Conservation (phyloP, 768 basidiomycete species). For the Coprinopsis marcescibilis region DNA sequence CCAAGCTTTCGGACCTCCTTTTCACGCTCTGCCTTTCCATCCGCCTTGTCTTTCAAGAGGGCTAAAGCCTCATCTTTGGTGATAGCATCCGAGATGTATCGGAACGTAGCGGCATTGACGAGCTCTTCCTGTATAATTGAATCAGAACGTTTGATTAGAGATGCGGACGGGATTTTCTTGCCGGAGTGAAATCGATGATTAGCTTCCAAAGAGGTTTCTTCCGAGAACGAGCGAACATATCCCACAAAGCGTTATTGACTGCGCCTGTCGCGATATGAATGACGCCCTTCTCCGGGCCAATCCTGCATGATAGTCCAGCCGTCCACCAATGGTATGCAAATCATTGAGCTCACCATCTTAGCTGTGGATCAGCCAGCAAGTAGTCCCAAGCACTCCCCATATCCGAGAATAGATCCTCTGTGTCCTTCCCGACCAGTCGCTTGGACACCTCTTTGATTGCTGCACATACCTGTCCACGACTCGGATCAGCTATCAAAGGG, state of each 20-base stretch:
- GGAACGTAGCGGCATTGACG: constrained; percentile 69
- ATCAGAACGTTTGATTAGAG: background rate
- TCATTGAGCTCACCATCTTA: constrained; percentile 66
- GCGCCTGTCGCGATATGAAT: constrained; percentile 87
- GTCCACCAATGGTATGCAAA: background rate
- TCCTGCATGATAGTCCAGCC: constrained; percentile 36
- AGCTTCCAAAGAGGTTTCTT: constrained; percentile 93
- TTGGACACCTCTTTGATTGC: constrained; percentile 76
- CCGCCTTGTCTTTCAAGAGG: constrained; percentile 73
- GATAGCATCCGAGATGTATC: constrained; percentile 92
- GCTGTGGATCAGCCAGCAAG: constrained; percentile 82
- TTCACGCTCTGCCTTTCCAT: constrained; percentile 75
- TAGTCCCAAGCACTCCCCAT: constrained; percentile 93
- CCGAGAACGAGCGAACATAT: constrained; percentile 77
- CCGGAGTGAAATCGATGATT: constrained; percentile 84
- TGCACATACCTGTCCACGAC: constrained; percentile 57
- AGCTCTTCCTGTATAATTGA: constrained; percentile 56
- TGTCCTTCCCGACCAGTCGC: constrained; percentile 77
- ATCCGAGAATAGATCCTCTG: constrained; percentile 75
- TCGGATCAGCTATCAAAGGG: background rate
- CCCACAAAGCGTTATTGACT: constrained; percentile 92
- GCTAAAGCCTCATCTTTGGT: constrained; percentile 85
- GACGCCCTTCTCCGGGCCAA: constrained; percentile 93
- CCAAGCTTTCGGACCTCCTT: constrained; percentile 65
- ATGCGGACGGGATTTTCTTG: constrained; percentile 9